A percentile compares a stretch with the other conserved stretches of the same genome.
Conservation (phyloP, 139 green algal species). For the Chlorella sp. region DNA sequence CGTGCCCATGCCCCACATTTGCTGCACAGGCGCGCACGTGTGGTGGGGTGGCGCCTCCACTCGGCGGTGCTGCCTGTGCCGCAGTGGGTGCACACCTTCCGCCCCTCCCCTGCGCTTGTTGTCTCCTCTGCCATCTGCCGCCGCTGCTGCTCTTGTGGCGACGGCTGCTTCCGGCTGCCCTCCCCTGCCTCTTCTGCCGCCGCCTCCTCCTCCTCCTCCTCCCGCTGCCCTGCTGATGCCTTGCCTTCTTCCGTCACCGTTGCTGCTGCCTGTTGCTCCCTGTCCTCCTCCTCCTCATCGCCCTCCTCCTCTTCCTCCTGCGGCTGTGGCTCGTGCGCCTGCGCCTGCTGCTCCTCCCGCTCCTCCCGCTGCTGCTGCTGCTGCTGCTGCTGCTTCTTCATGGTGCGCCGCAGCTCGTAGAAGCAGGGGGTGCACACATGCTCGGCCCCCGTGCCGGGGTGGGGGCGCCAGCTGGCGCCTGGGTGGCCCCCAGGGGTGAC, state of each 20-base stretch:
- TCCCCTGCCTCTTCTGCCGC: too few species aligned
- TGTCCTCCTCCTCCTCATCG: too few species aligned
- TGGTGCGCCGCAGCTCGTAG: not conserved
- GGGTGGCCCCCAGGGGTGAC: not conserved
- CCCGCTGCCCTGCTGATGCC: too few species aligned
- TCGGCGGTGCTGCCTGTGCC: not conserved
- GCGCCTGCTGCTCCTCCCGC: not conserved
- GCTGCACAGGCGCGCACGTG: not conserved
- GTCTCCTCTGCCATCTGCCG: too few species aligned
- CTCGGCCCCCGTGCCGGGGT: not conserved
- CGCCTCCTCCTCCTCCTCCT: too few species aligned
- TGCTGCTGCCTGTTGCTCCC: too few species aligned
- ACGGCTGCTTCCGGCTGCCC: too few species aligned
- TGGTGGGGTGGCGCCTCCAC: not conserved
- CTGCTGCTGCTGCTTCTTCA: not conserved
- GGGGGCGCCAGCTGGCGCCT: not conserved
- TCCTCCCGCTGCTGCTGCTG: not conserved
- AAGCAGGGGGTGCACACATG: not conserved
- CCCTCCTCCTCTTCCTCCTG: not conserved
- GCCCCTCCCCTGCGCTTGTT: not conserved
- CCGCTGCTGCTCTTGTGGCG: too few species aligned
- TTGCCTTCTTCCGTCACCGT: too few species aligned
- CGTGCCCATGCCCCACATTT: not conserved
- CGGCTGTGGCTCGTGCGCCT: too few species aligned
- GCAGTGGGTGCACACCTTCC: not conserved